These are phyloP conservation scores for Coemansia guatemalensis DNA, from an alignment of 192 early-diverging fungal genomes.

Conservation along the genomic window DNA sequence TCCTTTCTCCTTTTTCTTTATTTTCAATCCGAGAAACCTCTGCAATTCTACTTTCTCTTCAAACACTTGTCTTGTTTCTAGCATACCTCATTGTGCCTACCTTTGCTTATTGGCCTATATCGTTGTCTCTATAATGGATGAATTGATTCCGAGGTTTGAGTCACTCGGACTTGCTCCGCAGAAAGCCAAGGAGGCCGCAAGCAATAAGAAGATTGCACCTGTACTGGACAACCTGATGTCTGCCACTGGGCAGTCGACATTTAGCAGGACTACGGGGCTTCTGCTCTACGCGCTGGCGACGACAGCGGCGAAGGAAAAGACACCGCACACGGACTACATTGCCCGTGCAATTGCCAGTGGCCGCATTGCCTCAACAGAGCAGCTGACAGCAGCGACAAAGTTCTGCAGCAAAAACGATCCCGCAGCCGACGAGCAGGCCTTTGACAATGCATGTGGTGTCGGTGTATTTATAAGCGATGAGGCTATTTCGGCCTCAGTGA, in stretches of 20 bases:
- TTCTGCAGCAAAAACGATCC: conserved; percentile 65
- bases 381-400: conserved; percentile 92
- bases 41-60: background rate
- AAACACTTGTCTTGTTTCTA: background rate
- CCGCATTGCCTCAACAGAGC: conserved; percentile 75
- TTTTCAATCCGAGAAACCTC: background rate
- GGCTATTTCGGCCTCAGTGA: conserved; percentile 68
- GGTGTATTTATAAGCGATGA: conserved; percentile 82
- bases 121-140: background rate
- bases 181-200: conserved; percentile 92
- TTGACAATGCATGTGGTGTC: conserved; percentile 90
- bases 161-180: conserved; percentile 84
- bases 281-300: conserved; percentile 88
- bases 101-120: background rate
- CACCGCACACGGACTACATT: conserved; percentile 75
- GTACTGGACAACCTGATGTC: conserved; percentile 70
- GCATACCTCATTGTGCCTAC: background rate
- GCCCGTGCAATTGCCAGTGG: conserved; percentile 73
- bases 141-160: conserved; percentile 64
- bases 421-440: conserved; percentile 65
- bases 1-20: background rate
- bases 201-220: conserved; percentile 94
- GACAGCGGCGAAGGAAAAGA: conserved; percentile 70
- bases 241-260: conserved; percentile 62
- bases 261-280: conserved; percentile 72